These are phyloP conservation scores for Clonostachys solani DNA, from an alignment of 2,329 filamentous ascomycete genomes.

Conservation along the genomic window DNA sequence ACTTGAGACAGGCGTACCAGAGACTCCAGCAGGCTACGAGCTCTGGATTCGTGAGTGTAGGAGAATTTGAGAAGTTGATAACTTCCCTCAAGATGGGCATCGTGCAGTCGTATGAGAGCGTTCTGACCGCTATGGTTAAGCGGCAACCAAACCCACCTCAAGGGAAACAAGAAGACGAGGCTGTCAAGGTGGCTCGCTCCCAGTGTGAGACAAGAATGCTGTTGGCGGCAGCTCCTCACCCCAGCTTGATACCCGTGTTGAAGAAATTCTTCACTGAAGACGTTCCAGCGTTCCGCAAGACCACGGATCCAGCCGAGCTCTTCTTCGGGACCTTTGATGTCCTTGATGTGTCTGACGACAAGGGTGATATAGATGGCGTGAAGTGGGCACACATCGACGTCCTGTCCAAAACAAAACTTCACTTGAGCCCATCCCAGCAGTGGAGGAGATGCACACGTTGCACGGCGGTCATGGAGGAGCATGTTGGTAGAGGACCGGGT, in stretches of 20 bases:
- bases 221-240: conserved; percentile 39
- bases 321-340: conserved; percentile 70
- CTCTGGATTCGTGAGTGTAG: conserved; percentile 49
- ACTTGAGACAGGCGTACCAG: conserved; percentile 53
- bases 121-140: conserved; percentile 36
- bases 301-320: conserved; percentile 61
- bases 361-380: conserved; percentile 34
- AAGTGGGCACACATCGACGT: conserved; percentile 41
- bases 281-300: conserved; percentile 51
- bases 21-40: conserved; percentile 47
- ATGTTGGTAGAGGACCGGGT: conserved; percentile 47
- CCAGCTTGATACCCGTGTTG: conserved; percentile 51
- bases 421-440: conserved; percentile 13
- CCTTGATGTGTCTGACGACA: conserved; percentile 61
- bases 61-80: conserved; percentile 60
- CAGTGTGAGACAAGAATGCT: conserved; percentile 49
- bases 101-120: conserved; percentile 42
- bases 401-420: conserved; percentile 56
- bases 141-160: conserved; percentile 41
- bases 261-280: conserved; percentile 59
- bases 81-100: conserved; percentile 42
- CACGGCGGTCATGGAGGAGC: conserved; percentile 62
- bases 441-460: conserved; percentile 49
- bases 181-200: conserved; percentile 39
- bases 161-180: conserved; percentile 35